Evolutionary conservation across 2,329 filamentous ascomycete species (phyloP).

Genomic region (Chlorencoelia australis): DNA sequence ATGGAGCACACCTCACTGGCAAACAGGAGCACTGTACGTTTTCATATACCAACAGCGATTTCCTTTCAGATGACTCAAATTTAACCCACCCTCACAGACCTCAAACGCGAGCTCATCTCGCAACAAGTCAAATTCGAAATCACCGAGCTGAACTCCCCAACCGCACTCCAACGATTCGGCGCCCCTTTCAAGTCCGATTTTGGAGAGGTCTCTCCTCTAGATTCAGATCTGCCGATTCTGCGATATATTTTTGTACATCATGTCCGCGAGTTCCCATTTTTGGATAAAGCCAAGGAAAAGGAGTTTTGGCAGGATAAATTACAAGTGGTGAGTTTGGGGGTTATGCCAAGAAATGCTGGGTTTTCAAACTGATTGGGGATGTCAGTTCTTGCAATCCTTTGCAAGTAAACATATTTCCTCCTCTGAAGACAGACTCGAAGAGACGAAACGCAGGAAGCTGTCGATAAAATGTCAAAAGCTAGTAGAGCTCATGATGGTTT

Average conservation of each 20-base stretch:
- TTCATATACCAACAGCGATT: too few relatives aligned
- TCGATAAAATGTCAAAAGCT: conserved; percentile 90
- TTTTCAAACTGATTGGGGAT: conserved; percentile 6
- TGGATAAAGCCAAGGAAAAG: conserved; percentile 94
- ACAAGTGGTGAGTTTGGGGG: conserved; percentile 60
- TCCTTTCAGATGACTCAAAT: too few relatives aligned
- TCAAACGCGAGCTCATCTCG: conserved; percentile 89
- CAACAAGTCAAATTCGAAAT: conserved; percentile 88
- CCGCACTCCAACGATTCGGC: conserved; percentile 87
- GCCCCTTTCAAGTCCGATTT: conserved; percentile 89
- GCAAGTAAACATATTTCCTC: conserved; percentile 95
- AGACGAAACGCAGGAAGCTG: conserved; percentile 88
- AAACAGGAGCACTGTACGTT: conserved; percentile 93
- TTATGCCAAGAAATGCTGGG: background rate
- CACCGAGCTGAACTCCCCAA: conserved; percentile 84
- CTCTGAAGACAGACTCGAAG: conserved; percentile 89
- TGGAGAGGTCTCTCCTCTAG: conserved; percentile 84
- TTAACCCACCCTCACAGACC: conserved; percentile 59
- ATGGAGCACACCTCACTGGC: conserved; percentile 54
- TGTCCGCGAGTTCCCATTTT: conserved; percentile 94
- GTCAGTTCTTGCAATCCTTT: conserved; percentile 89
- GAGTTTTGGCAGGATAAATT: conserved; percentile 99
- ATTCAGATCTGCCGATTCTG: conserved; percentile 87
- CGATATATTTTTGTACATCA: conserved; percentile 97
- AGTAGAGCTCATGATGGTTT: conserved; percentile 99